phyloP scores from a whole-genome alignment of 1,284 basidiomycete genomes.

The Irpex sp. region DNA sequence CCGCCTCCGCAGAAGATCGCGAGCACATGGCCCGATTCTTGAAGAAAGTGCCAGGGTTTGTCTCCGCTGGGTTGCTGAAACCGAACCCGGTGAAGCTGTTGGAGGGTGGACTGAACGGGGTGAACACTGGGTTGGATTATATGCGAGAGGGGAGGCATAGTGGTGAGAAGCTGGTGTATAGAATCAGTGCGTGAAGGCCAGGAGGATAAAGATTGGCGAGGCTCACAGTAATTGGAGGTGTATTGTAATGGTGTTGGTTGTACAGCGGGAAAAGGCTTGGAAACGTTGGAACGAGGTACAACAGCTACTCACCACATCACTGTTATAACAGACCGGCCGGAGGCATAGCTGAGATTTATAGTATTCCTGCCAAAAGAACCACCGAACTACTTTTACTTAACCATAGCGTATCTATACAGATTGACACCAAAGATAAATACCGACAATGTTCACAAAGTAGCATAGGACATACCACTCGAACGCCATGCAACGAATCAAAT shows the following conservation, averaged over 20 bases:
- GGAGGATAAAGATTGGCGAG: no score
- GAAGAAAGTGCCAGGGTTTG: constrained; percentile 19
- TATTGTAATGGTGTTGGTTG: no score
- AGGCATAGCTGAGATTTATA: no score
- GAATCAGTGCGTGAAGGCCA: neutral
- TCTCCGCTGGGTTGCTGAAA: constrained; percentile 16
- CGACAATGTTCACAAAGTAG: neutral
- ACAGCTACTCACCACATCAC: no score
- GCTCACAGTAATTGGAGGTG: no score
- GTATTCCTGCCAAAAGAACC: no score
- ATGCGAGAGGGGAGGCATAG: constrained; percentile 23
- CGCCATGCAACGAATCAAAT: neutral
- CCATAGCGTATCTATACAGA: neutral
- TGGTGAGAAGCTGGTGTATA: constrained; percentile 25
- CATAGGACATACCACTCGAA: neutral
- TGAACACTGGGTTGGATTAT: constrained; percentile 22
- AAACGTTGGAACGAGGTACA: no score
- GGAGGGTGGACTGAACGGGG: constrained; percentile 18
- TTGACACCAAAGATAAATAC: neutral
- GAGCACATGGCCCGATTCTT: constrained; percentile 22
- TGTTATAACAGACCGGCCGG: no score
- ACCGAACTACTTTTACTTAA: no score
- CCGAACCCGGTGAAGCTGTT: constrained; percentile 21
- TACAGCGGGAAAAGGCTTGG: no score
- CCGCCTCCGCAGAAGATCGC: constrained; percentile 15